Evolutionary conservation across 2,329 filamentous ascomycete species (phyloP), one percentile per base, ranked within the genome.

Genomic region (Thelonectria discophora): DNA sequence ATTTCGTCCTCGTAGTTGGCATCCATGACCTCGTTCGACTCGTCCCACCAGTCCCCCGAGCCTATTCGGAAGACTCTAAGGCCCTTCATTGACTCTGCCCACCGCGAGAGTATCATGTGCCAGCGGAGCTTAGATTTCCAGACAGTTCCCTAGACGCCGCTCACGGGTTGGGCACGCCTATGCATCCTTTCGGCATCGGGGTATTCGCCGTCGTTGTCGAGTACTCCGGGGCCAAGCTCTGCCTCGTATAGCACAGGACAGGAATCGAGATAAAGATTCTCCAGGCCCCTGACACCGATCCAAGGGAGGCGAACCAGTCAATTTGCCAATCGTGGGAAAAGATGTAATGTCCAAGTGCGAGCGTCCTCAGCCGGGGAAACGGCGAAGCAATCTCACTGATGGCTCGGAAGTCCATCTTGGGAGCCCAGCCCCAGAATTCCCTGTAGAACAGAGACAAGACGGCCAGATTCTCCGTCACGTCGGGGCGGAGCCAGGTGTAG

Each of bases 261-360:
- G 55, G 80, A 71, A 43, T 82, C 80, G 0, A 84, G 70, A 12
- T 79, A 75, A 1, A 84, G 66, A 42, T 79, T 74, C 13, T 76
- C 63, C 0, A 84, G 70, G 0, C 67, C 65, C 3, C 58, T 50
- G 5, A 21, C 60, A 0, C 58, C 3, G 32, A 55, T 5, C 67
- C 72, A 3, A 83, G 72, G 0, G 74, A 75, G 0, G 78, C 59
- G 4, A 84, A 76, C 81, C 81, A 84, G 10, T 79, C 77, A 0
- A 82, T 66, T 55, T 84, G 81, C 73, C 76, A 78, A 18, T 82
- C 75, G 34, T 82, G 75, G 5, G 74, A 74, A 49, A 84, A 81
- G 3, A 75, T 72, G 18, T 76, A 80, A 1, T 76, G 77, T 0
- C 79, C 78, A 0, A 84, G 64, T 0, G 74, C 70, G 0, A 84